Conservation (phyloP, 306 rosid species). For the Lotus japonicus region DNA sequence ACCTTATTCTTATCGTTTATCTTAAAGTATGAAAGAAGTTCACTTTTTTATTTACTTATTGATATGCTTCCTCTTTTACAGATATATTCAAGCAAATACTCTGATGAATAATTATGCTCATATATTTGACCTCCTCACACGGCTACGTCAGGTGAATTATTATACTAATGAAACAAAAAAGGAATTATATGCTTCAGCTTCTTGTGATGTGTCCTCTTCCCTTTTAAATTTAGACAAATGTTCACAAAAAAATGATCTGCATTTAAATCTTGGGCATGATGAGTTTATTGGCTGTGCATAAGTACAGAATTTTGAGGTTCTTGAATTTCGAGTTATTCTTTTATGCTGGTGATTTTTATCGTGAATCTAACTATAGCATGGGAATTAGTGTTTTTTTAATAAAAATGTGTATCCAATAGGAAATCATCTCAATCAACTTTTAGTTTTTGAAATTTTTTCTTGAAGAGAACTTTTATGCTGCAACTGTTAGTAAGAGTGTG, state of each 20-base stretch:
- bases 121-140: constrained; percentile 90
- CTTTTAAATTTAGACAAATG: background rate
- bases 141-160: constrained; percentile 76
- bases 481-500: background rate
- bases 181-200: background rate
- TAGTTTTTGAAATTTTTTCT: background rate
- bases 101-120: constrained; percentile 75
- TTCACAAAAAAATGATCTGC: background rate
- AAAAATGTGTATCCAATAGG: background rate
- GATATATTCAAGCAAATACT: constrained; percentile 66
- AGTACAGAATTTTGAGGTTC: background rate
- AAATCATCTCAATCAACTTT: background rate
- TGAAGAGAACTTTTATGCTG: background rate
- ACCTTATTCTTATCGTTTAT: background rate
- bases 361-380: background rate
- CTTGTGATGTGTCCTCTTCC: background rate
- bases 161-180: background rate
- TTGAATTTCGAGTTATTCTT: background rate
- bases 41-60: background rate
- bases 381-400: too few relatives aligned
- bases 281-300: background rate
- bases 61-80: constrained; percentile 36
- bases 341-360: background rate
- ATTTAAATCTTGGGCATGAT: background rate
- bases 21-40: background rate